A percentile compares a stretch with the other conserved stretches of the same genome.
These are phyloP conservation scores for Aspergillus versicolor DNA, from an alignment of 2,329 filamentous ascomycete genomes.

Conservation along the genomic window DNA sequence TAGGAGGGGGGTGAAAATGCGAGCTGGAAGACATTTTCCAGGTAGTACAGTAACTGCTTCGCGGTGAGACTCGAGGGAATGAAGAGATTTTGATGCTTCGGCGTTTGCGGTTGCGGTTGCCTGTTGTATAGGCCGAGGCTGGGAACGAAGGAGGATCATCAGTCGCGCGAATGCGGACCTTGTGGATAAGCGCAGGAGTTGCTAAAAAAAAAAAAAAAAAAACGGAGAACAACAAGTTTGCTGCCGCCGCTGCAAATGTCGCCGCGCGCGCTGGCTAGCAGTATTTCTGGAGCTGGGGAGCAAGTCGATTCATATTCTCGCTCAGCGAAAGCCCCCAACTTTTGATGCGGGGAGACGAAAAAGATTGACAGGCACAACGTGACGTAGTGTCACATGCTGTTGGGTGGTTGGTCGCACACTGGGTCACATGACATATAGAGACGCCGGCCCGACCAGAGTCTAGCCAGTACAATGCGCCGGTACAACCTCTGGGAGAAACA, in stretches of 20 bases:
- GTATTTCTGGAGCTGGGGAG: not conserved
- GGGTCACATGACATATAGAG: conserved; percentile 6
- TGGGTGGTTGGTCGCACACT: not conserved
- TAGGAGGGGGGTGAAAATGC: conserved; percentile 4
- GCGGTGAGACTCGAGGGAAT: not conserved
- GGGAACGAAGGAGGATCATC: not conserved
- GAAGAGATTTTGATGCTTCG: not conserved
- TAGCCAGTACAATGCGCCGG: not conserved
- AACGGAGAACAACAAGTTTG: not conserved
- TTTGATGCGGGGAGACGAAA: conserved; percentile 13
- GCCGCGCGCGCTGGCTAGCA: not conserved
- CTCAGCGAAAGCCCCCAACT: not conserved
- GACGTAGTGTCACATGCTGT: conserved; percentile 17
- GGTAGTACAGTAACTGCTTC: not conserved
- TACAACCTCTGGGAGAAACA: not conserved
- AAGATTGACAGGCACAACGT: conserved; percentile 11
- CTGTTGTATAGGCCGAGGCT: not conserved
- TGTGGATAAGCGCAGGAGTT: not conserved
- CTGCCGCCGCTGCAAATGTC: not conserved
- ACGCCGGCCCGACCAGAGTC: not conserved
- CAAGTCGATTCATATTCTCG: not conserved
- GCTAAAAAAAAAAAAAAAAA: not conserved
- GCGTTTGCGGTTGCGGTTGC: not conserved
- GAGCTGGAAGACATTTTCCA: conserved; percentile 9
- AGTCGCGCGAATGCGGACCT: not conserved